Evolutionary conservation across 352 stramenopile species (phyloP).

Genomic region (Phytophthora vignae): DNA sequence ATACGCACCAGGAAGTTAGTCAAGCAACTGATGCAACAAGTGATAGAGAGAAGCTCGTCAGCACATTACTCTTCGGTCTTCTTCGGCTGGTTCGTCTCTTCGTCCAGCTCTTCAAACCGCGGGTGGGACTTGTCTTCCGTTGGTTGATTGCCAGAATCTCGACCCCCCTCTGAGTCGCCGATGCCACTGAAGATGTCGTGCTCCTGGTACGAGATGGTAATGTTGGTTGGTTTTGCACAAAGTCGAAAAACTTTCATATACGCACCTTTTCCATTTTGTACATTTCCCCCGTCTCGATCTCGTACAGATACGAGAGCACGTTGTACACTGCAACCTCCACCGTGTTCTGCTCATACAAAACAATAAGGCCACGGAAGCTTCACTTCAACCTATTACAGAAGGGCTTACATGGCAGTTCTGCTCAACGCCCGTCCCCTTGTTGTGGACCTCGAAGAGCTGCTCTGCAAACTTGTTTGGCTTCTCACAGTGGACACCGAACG

Average conservation of each 20-base stretch:
- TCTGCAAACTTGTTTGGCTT: constrained; percentile 74
- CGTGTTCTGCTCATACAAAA: constrained; percentile 71
- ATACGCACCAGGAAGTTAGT: neutral
- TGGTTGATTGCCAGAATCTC: constrained; percentile 9
- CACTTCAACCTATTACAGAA: neutral
- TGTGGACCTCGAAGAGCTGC: constrained; percentile 93
- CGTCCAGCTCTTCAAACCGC: constrained; percentile 45
- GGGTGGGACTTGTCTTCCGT: constrained; percentile 6
- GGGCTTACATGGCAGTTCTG: constrained; percentile 91
- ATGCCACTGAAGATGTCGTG: constrained; percentile 92
- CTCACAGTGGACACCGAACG: constrained; percentile 90
- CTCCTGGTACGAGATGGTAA: constrained; percentile 29
- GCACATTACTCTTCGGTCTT: constrained; percentile 14
- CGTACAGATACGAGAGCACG: constrained; percentile 91
- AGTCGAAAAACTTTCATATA: neutral
- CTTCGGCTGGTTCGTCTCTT: constrained; percentile 31
- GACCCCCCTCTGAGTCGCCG: constrained; percentile 49
- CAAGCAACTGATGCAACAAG: neutral
- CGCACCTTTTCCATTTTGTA: constrained; percentile 91
- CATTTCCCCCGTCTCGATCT: constrained; percentile 86
- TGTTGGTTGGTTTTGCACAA: neutral
- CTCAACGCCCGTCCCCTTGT: constrained; percentile 93
- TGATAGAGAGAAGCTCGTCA: neutral
- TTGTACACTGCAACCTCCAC: constrained; percentile 94
- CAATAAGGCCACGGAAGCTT: neutral